Evolutionary conservation across 495 filamentous ascomycete genomes (phyloP), one percentile per base, ranked within the genome.

Genomic region (Annulohypoxylon stygium): DNA sequence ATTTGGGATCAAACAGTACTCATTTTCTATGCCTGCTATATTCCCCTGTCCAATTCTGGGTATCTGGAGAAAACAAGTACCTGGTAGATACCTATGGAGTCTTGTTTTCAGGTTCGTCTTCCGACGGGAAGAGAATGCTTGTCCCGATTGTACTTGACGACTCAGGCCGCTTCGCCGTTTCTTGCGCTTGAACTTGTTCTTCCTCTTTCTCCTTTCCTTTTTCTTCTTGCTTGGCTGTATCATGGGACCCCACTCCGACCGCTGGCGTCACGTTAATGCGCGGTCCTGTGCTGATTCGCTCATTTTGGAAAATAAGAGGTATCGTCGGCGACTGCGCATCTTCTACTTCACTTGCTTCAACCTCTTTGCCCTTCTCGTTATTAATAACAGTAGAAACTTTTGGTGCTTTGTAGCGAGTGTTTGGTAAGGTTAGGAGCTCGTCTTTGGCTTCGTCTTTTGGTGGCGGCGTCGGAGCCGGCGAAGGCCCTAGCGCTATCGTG

Each of bases 51-150:
- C 12, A 36, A 2, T 18, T 4, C 12, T 9, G 5, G 18, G 16
- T 37, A 16, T 37, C 53, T 33, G 11, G 53, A 14, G 50, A 33
- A 54, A 54, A 3, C 10, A 54, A 0, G 25, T 23, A 33, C 3
- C 0, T 8, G 11, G 25, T 12, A 20, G 11, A 14, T 12, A 20
- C 34, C 16, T 11, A 5, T 30, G 3, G 30, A 30, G 30, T 30
- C 30, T 3, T 6, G 30, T 30, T 30, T 30, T 30, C 30, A 37
- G 61, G 6, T 34, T 74, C 71, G 4, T 74, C 71, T 11, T 70
- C 66, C 12, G 18, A 33, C 0, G 71, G 71, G 45, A 74, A 74
- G 2, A 74, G 36, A 16, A 74, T 66, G 11, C 71, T 74, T n/a
- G 71, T 69, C 18, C 55, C 30, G 0, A 70, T 33, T 7, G 66